phyloP scores from a whole-genome alignment of 345 rosid species.

The sweet orange (Citrus sinensis) region DVS_A1.0 CM039166.1:9411501-9412000 shows the following conservation, averaged over 20 bases:
- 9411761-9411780: background rate
- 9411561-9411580: background rate
- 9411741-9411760: background rate
- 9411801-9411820: background rate
- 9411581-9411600: background rate
- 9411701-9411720: constrained; percentile 55
- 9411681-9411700: constrained; percentile 63
- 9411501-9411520: too few species aligned
- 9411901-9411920: too few species aligned
- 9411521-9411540: too few species aligned
- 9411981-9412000: background rate
- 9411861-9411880: background rate
- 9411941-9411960: too few species aligned
- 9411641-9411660: constrained; percentile 33
- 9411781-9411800: background rate
- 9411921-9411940: too few species aligned
- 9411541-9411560: background rate
- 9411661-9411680: constrained; percentile 52
- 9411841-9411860: background rate
- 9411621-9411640: background rate
- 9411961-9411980: background rate
- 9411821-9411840: background rate
- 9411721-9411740: constrained; percentile 17
- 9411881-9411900: too few species aligned
- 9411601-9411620: too few species aligned